Evolutionary conservation across 306 rosid species (phyloP), one percentile per base, ranked within the genome.

Genomic region (Inga leiocalycina): DNA sequence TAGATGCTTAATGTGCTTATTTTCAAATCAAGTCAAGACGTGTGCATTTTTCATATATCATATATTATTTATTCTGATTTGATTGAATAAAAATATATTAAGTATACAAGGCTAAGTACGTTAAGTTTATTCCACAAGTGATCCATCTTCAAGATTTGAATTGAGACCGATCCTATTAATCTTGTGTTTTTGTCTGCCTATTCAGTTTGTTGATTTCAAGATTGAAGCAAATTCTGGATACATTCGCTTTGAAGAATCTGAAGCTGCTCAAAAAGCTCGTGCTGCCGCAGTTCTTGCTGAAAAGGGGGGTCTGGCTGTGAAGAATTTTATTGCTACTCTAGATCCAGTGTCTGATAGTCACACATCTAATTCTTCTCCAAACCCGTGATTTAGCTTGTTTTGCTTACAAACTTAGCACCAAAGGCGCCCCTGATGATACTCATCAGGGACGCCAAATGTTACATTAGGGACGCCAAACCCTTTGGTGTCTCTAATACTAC

Each of bases 241-340:
- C 79, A 86, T 94, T 78, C 89, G 98, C 75, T 94, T 93, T 80
- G 95, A 93, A 45, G 94, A 91, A 32, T 80, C 95, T 62, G 97
- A 91, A 84, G 94, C 95, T 72, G 86, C 95, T 81, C 97, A 90
- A 90, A 94, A 94, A 80, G 94, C 97, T 76, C 97, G 98, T 54
- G 95, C 97, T 15, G 93, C 97, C 80, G 94, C 97, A 27, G 97
- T 91, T 67, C 88, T 94, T 54, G 78, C 97, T 5, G 97, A 91
- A 8, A 80, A 85, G 78, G 93, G 89, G 37, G 98, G 98, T 65
- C 81, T 94, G 84, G 83, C 49, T 46, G 98, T 94, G 74, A 94
- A 94, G 84, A 94, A 91, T 78, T 94, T 52, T 75, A 80, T 90
- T 37, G 97, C 95, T 66, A 76, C 46, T 78, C 84, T 94, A 75